Conservation (phyloP, 1,284 basidiomycete genomes). For the Inonotus hispidus region DNA sequence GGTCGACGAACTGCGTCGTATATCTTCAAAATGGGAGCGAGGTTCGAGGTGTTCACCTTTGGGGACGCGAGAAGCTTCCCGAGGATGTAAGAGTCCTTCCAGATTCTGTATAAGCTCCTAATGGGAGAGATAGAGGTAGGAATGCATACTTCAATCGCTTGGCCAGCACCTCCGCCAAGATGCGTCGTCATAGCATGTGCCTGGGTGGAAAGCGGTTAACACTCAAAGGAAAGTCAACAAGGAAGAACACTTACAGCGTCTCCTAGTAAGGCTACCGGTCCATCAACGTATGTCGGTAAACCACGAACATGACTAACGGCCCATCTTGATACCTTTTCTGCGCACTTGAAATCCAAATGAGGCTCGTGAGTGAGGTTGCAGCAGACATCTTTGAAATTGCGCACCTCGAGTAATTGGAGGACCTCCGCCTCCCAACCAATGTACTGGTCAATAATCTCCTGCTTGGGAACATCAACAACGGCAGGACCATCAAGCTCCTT, state of each 20-base stretch:
- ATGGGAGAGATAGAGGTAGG: background rate
- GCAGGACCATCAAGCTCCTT: slow-evolving; percentile 23
- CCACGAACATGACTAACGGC: slow-evolving; percentile 24
- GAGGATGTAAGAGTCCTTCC: slow-evolving; percentile 34
- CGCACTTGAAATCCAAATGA: slow-evolving; percentile 17
- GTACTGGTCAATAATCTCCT: slow-evolving; percentile 23
- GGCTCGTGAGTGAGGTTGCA: background rate
- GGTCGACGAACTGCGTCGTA: slow-evolving; percentile 27
- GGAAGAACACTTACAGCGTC: slow-evolving; percentile 22
- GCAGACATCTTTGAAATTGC: slow-evolving; percentile 10
- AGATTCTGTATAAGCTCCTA: background rate
- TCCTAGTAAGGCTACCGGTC: slow-evolving; percentile 24
- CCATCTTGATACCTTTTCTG: slow-evolving; percentile 24
- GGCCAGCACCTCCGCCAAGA: slow-evolving; percentile 36
- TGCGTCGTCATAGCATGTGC: slow-evolving; percentile 38
- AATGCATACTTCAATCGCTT: slow-evolving; percentile 33
- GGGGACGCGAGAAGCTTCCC: slow-evolving; percentile 29
- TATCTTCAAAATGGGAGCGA: slow-evolving; percentile 21
- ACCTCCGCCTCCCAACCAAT: slow-evolving; percentile 26
- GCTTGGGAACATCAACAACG: slow-evolving; percentile 22
- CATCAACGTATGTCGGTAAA: slow-evolving; percentile 23
- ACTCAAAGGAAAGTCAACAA: background rate
- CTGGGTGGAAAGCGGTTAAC: slow-evolving; percentile 17
- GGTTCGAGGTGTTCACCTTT: slow-evolving; percentile 14
- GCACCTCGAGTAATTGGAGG: slow-evolving; percentile 23